These are phyloP conservation scores for Zelopaecilomyces penicillatus DNA, from an alignment of 2,329 filamentous ascomycete species.

Conservation along the genomic window DNA sequence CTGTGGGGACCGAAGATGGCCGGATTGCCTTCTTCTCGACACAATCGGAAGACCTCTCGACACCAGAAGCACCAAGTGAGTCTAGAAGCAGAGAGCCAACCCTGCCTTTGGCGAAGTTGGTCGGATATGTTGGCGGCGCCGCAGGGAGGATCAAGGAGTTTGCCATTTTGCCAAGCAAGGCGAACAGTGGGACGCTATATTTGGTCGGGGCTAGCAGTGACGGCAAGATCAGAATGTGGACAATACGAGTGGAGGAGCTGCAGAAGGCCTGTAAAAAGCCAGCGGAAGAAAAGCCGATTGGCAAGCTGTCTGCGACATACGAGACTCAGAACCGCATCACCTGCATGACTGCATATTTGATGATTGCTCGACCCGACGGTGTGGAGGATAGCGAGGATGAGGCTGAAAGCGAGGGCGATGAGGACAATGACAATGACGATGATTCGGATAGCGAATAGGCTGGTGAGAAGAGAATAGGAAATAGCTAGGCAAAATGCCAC, in stretches of 20 bases:
- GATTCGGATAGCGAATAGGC: conserved; percentile 15
- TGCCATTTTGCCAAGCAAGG: conserved; percentile 45
- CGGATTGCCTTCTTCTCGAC: conserved; percentile 78
- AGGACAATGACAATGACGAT: conserved; percentile 30
- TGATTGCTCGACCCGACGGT: conserved; percentile 61
- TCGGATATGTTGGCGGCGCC: conserved; percentile 69
- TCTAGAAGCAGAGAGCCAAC: conserved; percentile 22
- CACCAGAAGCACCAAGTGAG: conserved; percentile 16
- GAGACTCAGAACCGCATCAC: conserved; percentile 85
- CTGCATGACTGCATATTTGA: conserved; percentile 76
- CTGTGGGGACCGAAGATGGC: conserved; percentile 84
- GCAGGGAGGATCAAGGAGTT: conserved; percentile 82
- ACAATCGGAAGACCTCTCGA: conserved; percentile 37
- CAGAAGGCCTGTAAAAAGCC: conserved; percentile 17
- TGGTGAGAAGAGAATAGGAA: neutral
- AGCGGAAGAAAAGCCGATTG: conserved; percentile 34
- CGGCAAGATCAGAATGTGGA: conserved; percentile 75
- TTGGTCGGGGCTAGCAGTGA: conserved; percentile 76
- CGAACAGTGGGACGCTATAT: conserved; percentile 35
- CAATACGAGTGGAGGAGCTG: conserved; percentile 39
- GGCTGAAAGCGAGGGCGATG: conserved; percentile 34
- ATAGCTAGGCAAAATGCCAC: no score
- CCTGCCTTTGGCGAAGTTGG: conserved; percentile 52
- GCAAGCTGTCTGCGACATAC: conserved; percentile 64
- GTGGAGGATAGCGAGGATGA: conserved; percentile 51